Conservation (phyloP, 2,329 filamentous ascomycete species). For the Pyrenophora teres region DNA sequence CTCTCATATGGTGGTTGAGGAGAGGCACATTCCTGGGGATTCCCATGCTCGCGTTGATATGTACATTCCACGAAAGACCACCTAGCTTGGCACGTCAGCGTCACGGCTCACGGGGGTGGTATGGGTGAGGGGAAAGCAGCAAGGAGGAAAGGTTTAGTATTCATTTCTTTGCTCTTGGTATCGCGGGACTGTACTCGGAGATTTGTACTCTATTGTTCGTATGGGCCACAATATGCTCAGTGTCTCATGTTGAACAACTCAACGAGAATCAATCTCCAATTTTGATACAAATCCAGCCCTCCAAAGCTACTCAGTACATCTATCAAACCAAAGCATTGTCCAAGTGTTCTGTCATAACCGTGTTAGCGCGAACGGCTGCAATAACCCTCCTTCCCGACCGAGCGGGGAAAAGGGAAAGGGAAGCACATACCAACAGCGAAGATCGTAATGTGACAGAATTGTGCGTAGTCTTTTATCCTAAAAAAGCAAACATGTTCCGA, state of each 20-base stretch:
- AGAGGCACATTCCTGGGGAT: conserved; percentile 20
- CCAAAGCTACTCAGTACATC: neutral
- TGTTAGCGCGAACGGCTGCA: conserved; percentile 16
- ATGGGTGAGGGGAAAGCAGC: conserved; percentile 1
- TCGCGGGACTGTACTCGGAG: too few species aligned
- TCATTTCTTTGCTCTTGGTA: too few species aligned
- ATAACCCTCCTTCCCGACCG: neutral
- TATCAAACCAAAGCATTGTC: neutral
- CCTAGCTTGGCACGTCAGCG: conserved; percentile 1
- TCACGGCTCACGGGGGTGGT: conserved; percentile 11
- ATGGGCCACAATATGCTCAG: too few species aligned
- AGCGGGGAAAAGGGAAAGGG: too few species aligned
- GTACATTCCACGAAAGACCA: conserved; percentile 17
- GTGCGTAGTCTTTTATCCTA: too few species aligned
- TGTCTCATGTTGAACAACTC: neutral
- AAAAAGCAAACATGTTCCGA: too few species aligned
- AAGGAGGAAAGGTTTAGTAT: neutral
- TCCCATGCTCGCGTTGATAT: conserved; percentile 4
- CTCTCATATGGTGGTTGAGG: conserved; percentile 15
- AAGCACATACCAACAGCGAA: too few species aligned
- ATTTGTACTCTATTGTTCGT: neutral
- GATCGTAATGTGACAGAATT: too few species aligned
- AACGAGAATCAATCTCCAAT: neutral
- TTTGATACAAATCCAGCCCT: neutral
- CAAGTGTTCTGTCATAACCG: neutral